Base-by-base conservation (phyloP, 2,329 filamentous ascomycete species). In the Trichophyton simii region DNA sequence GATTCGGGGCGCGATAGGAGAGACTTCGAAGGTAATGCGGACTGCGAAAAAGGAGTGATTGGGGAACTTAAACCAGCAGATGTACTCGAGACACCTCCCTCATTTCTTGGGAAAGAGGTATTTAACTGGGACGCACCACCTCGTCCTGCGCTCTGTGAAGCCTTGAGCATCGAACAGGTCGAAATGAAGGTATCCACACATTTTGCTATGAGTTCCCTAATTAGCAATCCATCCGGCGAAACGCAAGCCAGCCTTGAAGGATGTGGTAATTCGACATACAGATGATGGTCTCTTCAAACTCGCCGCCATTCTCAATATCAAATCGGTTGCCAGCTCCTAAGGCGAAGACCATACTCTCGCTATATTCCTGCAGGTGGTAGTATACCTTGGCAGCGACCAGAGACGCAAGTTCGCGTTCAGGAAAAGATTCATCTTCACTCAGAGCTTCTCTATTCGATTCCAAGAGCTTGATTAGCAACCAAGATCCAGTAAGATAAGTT, bases 221-320 rank as follows among this genome's bases (percentile, higher is more conserved):
- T 55, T 20, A 55, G 52, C n/a, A n/a, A 9, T 8, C 7, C 25
- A 36, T 55, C 13, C 11, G 2, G 9, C 11, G 38, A 63, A 46
- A 8, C 41, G 5, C 38, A 18, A 46, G 13, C 2, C 55, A 5
- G 44, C 18, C n/a, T 61, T 20, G 7, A 25, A 28, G 3, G 31
- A 1, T 20, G 28, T 13, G 31, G 22, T 7, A 8, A 31, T 38
- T 13, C 13, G 60, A 73, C 78, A 70, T 75, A 83, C 82, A 92
- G 74, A 97, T 91, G 77, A 99, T 97, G 62, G 94, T 99, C 79
- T 99, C 91, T 76, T 99, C 94, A 71, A 96, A 99, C 79, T 99
- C 94, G 75, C 90, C 88, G 59, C 89, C 87, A 60, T 87, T 83
- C 70, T 96, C 89, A 66, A 97, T 83, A 78, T 95, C 89, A 81